phyloP scores from a whole-genome alignment of 2,329 filamentous ascomycete genomes.

The Apiospora aurea region DNA sequence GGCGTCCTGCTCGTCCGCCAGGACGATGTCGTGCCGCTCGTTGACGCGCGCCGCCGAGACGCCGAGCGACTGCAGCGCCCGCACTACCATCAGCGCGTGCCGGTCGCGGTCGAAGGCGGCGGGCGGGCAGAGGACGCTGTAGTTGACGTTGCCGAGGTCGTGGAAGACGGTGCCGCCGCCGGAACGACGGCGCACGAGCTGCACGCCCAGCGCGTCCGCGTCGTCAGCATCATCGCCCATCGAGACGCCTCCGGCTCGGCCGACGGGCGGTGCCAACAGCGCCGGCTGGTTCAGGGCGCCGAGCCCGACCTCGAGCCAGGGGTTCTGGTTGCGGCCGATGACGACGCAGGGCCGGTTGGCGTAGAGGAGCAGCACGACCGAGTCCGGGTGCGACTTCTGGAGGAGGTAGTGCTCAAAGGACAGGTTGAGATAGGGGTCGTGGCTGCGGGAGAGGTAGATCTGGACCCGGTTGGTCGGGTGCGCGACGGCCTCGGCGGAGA shows the following conservation, averaged over 20 bases:
- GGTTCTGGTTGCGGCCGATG: constrained; percentile 96
- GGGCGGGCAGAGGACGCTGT: constrained; percentile 86
- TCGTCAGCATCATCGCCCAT: not conserved
- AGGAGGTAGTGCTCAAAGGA: constrained; percentile 93
- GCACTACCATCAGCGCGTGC: constrained; percentile 91
- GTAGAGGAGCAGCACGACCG: constrained; percentile 86
- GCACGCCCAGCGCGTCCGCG: constrained; percentile 41
- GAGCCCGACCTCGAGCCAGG: constrained; percentile 91
- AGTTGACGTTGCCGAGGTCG: constrained; percentile 92
- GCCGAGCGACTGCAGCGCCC: constrained; percentile 72
- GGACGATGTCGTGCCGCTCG: constrained; percentile 89
- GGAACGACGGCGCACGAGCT: constrained; percentile 81
- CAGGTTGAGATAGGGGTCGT: constrained; percentile 86
- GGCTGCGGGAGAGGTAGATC: constrained; percentile 73
- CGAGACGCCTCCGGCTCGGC: not conserved
- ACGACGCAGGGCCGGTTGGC: constrained; percentile 87
- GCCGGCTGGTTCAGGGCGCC: constrained; percentile 54
- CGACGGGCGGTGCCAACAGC: constrained; percentile 21
- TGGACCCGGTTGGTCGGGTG: constrained; percentile 61
- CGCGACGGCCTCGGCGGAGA: constrained; percentile 49
- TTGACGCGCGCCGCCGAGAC: constrained; percentile 76
- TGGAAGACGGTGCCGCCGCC: constrained; percentile 96
- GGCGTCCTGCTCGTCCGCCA: constrained; percentile 29
- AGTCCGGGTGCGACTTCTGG: constrained; percentile 73
- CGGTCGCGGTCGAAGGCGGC: constrained; percentile 80